A percentile compares a stretch with the other conserved stretches of the same genome.
Evolutionary conservation across 2,329 filamentous ascomycete species (phyloP).

Genomic region (Paramyrothecium sp.): DNA sequence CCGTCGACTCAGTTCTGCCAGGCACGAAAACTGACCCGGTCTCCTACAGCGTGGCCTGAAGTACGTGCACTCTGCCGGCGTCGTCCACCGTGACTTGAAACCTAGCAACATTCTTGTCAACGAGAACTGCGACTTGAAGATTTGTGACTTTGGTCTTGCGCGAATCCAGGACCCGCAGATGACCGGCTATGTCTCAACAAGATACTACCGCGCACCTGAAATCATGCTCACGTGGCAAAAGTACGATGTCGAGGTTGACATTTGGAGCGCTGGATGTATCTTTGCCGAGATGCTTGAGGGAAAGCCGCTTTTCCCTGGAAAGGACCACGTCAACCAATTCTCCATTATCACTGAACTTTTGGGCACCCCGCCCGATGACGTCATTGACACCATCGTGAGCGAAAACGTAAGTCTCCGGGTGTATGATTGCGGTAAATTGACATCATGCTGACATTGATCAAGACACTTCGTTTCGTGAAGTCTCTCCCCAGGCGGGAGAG

Average conservation of each 20-base stretch:
- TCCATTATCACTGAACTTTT: constrained; percentile 98
- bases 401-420: constrained; percentile 74
- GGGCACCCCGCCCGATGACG: constrained; percentile 94
- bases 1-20: too few relatives aligned
- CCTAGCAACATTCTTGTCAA: constrained; percentile 99
- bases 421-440: background rate
- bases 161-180: constrained; percentile 99
- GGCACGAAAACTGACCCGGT: constrained; percentile 9
- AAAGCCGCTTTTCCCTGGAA: constrained; percentile 96
- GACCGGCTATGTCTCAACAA: constrained; percentile 97
- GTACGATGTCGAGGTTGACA: constrained; percentile 98
- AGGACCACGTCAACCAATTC: constrained; percentile 99
- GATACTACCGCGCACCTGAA: constrained; percentile 97
- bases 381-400: constrained; percentile 97
- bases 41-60: constrained; percentile 80
- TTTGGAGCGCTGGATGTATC: constrained; percentile 99
- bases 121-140: constrained; percentile 99
- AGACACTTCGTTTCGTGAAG: constrained; percentile 97
- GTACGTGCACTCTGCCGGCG: constrained; percentile 97
- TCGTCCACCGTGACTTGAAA: constrained; percentile 96
- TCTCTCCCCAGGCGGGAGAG: constrained; percentile 93
- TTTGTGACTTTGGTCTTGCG: constrained; percentile 96
- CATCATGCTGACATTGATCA: constrained; percentile 13
- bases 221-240: constrained; percentile 99
- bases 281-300: constrained; percentile 99